phyloP scores from a whole-genome alignment of 805 yeast species.

The Scheffersomyces spartinae region DNA sequence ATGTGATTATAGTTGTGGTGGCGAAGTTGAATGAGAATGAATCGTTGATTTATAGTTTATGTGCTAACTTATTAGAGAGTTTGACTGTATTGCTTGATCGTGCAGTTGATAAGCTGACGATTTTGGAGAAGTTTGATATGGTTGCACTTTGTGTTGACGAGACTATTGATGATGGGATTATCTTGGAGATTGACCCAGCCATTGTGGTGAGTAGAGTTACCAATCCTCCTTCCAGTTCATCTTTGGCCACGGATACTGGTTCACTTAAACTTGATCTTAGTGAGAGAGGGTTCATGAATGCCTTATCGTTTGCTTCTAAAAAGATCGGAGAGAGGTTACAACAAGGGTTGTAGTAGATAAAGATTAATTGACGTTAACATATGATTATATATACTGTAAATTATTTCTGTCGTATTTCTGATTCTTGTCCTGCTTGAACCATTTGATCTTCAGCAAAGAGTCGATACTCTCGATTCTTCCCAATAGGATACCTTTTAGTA shows the following conservation, averaged over 20 bases:
- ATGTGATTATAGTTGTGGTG: conserved; percentile 58
- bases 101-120: conserved; percentile 65
- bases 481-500: too few species aligned
- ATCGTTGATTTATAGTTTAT: conserved; percentile 59
- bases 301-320: conserved; percentile 80
- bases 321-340: conserved; percentile 39
- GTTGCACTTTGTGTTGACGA: conserved; percentile 84
- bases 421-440: too few species aligned
- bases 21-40: conserved; percentile 82
- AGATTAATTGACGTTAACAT: too few species aligned
- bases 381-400: too few species aligned
- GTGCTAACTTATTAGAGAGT: conserved; percentile 71
- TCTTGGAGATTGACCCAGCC: conserved; percentile 80
- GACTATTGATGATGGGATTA: conserved; percentile 85
- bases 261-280: conserved; percentile 51
- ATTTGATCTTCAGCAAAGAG: too few species aligned
- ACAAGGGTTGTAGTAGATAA: conserved; percentile 33
- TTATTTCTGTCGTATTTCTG: too few species aligned
- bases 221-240: conserved; percentile 48
- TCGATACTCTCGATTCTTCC: too few species aligned
- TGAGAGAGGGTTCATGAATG: conserved; percentile 71
- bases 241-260: conserved; percentile 41
- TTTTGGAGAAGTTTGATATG: conserved; percentile 77
- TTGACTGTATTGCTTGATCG: conserved; percentile 61
- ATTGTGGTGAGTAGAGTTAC: conserved; percentile 86